phyloP scores from a whole-genome alignment of 1,139 yeast species.

The Yamadazyma epiphylla region DNA sequence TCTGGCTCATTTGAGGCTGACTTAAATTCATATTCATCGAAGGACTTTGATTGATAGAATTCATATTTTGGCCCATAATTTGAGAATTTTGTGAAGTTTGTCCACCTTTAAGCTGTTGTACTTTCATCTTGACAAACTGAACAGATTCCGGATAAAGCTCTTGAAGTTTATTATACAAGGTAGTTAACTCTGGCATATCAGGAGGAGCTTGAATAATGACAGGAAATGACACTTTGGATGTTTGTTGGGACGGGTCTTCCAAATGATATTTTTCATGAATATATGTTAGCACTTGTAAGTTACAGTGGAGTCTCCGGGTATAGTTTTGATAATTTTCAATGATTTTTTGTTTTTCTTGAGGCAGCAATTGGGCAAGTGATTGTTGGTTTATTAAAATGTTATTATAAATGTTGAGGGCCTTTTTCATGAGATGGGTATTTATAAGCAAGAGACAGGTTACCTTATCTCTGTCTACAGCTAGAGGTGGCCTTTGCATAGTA shows the following conservation, averaged over 20 bases:
- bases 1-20: background rate
- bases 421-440: conserved; percentile 49
- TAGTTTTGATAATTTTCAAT: conserved; percentile 49
- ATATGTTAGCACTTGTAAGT: conserved; percentile 48
- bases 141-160: conserved; percentile 55
- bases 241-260: conserved; percentile 21
- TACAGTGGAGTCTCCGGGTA: conserved; percentile 51
- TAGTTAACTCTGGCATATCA: conserved; percentile 51
- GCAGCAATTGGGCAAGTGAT: conserved; percentile 31
- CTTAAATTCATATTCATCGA: too few relatives aligned
- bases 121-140: conserved; percentile 43
- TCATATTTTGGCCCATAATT: conserved; percentile 1
- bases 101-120: conserved; percentile 38
- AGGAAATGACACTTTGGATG: conserved; percentile 43
- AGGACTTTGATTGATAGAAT: conserved; percentile 1
- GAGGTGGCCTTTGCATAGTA: conserved; percentile 7
- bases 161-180: conserved; percentile 44
- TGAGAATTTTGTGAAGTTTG: conserved; percentile 2
- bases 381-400: conserved; percentile 34
- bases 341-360: conserved; percentile 33
- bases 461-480: conserved; percentile 36
- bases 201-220: conserved; percentile 51
- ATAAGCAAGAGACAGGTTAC: conserved; percentile 50
- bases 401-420: conserved; percentile 39
- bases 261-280: conserved; percentile 50